These are phyloP conservation scores for Acanthamoeba royreba DNA, from an alignment of 208 protist species.

Conservation along the genomic window DNA sequence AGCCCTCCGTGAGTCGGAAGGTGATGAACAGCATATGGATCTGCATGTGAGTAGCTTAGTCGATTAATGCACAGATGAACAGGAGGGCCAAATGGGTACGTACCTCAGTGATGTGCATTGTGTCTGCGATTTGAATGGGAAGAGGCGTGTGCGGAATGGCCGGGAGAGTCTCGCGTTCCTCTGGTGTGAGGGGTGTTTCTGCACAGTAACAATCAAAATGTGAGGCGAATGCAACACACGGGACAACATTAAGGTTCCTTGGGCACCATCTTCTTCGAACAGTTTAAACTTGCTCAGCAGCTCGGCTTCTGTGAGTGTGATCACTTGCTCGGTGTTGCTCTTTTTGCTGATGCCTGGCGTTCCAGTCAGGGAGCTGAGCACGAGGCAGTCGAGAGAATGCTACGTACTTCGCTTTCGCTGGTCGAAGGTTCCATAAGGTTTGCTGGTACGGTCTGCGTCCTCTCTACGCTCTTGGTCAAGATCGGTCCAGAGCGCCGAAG, in stretches of 20 bases:
- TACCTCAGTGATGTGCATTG: background rate
- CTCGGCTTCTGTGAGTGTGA: background rate
- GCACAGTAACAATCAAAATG: background rate
- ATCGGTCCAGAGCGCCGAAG: background rate
- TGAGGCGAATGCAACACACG: too few relatives aligned
- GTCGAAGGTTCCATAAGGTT: background rate
- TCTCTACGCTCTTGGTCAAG: background rate
- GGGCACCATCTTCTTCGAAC: background rate
- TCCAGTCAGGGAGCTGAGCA: background rate
- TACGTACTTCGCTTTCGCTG: background rate
- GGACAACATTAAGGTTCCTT: background rate
- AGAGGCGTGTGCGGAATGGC: background rate
- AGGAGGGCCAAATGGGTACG: too few relatives aligned
- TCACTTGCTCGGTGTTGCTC: background rate
- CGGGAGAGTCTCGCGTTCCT: background rate
- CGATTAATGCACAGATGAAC: too few relatives aligned
- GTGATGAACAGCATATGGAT: constrained; percentile 51
- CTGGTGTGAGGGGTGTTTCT: background rate
- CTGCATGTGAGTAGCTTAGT: too few relatives aligned
- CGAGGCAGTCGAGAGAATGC: background rate
- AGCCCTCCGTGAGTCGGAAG: constrained; percentile 43
- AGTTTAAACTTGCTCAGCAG: constrained; percentile 21
- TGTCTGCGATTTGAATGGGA: background rate
- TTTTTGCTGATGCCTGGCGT: background rate
- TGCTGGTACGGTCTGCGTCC: background rate